A percentile compares a stretch with the other conserved stretches of the same genome.
Conservation (phyloP, 768 basidiomycete genomes). For the Boletus rubroflammeus region DNA sequence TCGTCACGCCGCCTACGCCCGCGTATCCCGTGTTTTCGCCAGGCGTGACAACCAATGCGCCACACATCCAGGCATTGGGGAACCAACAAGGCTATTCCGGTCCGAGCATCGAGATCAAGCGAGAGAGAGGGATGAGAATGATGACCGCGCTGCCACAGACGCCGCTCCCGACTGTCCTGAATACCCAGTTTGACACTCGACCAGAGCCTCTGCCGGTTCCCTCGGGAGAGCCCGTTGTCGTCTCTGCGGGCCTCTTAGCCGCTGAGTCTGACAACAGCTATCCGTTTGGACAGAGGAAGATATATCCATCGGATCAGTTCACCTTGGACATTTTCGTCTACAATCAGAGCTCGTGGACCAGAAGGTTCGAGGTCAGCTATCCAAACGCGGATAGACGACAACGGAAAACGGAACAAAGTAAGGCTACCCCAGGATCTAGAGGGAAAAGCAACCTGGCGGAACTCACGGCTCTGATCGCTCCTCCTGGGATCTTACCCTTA, state of each 20-base stretch:
- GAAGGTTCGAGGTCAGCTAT: slow-evolving; percentile 73
- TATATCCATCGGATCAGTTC: slow-evolving; percentile 73
- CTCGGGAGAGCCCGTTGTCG: slow-evolving; percentile 57
- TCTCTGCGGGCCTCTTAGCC: slow-evolving; percentile 58
- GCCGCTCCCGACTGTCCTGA: slow-evolving; percentile 51
- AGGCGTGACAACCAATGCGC: slow-evolving; percentile 43
- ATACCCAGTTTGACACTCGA: slow-evolving; percentile 36
- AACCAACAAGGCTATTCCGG: slow-evolving; percentile 49
- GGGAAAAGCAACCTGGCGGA: slow-evolving; percentile 22
- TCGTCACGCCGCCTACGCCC: slow-evolving; percentile 52
- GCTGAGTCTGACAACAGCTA: slow-evolving; percentile 15
- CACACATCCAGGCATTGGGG: slow-evolving; percentile 52
- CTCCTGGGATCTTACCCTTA: slow-evolving; percentile 67
- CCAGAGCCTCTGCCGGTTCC: slow-evolving; percentile 10
- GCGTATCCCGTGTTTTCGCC: slow-evolving; percentile 69
- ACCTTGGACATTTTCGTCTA: slow-evolving; percentile 85
- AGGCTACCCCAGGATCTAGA: slow-evolving; percentile 15
- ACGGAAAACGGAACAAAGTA: slow-evolving; percentile 34
- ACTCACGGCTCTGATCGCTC: slow-evolving; percentile 28
- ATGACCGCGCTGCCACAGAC: slow-evolving; percentile 42
- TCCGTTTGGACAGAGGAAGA: slow-evolving; percentile 37
- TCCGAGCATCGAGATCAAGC: slow-evolving; percentile 61
- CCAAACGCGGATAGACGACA: slow-evolving; percentile 50
- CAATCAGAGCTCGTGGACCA: slow-evolving; percentile 72
- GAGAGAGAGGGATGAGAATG: slow-evolving; percentile 48